These are phyloP conservation scores for Cladorrhinum sp. DNA, from an alignment of 2,329 filamentous ascomycete species.

Conservation along the genomic window DNA sequence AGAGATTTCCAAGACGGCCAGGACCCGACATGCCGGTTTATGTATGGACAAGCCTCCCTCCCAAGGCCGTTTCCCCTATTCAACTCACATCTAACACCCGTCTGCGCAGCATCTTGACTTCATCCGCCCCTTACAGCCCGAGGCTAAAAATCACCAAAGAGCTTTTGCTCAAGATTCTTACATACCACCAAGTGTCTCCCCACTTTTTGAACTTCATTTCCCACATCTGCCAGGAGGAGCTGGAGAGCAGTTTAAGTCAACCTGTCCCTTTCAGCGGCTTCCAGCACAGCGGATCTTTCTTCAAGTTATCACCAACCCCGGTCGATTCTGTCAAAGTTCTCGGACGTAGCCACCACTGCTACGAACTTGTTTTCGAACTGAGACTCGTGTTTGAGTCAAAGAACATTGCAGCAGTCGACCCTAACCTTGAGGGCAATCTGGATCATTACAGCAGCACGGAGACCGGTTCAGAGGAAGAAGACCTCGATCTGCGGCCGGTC, in stretches of 20 bases:
- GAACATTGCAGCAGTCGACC: neutral
- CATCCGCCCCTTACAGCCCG: neutral
- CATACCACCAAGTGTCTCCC: slow-evolving; percentile 12
- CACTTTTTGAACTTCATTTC: slow-evolving; percentile 5
- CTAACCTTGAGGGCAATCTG: too few species aligned
- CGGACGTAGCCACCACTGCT: slow-evolving; percentile 6
- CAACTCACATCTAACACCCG: too few species aligned
- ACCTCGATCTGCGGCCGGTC: neutral
- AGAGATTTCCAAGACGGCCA: too few species aligned
- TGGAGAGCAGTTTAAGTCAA: too few species aligned
- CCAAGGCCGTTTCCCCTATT: too few species aligned
- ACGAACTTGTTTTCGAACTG: slow-evolving; percentile 10
- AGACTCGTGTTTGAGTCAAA: neutral
- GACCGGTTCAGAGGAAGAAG: neutral
- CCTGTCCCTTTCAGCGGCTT: slow-evolving; percentile 7
- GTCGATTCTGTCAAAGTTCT: neutral
- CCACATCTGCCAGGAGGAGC: neutral
- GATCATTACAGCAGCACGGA: too few species aligned
- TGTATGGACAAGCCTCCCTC: too few species aligned
- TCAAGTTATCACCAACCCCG: neutral
- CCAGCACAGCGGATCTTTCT: neutral
- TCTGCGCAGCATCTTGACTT: neutral
- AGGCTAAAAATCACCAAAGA: slow-evolving; percentile 12
- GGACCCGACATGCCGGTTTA: too few species aligned
- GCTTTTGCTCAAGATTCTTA: slow-evolving; percentile 9